Conservation (phyloP, 345 rosid species). For the Populus pruinosa region DNA sequence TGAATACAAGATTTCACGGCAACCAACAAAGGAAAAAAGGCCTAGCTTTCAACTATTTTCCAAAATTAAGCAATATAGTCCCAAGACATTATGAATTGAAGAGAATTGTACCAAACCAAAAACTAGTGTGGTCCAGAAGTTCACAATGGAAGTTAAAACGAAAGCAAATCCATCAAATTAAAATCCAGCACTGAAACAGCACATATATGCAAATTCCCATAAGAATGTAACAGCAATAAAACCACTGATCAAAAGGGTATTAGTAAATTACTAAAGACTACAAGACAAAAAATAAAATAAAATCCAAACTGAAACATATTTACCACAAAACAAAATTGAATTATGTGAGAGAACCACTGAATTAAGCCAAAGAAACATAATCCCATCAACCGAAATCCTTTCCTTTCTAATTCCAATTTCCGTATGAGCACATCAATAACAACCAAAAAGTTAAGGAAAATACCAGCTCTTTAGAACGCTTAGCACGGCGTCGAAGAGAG, state of each 20-base stretch:
- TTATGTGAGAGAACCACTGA: not conserved
- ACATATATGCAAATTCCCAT: not conserved
- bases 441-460: not conserved
- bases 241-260: not conserved
- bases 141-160: not conserved
- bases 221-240: not conserved
- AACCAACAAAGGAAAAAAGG: not conserved
- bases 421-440: not conserved
- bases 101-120: not conserved
- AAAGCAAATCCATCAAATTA: not conserved
- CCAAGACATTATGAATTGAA: not conserved
- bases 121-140: not conserved
- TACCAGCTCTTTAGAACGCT: conserved; percentile 78
- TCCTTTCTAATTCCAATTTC: not conserved
- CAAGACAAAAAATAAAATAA: not conserved
- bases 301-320: not conserved
- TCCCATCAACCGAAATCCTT: not conserved
- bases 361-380: not conserved
- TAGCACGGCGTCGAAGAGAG: conserved; percentile 74
- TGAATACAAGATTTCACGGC: not conserved
- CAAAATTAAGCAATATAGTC: not conserved
- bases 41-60: no score
- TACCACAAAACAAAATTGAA: not conserved
- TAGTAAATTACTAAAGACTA: not conserved
- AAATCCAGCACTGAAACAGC: not conserved